Evolutionary conservation across 495 filamentous ascomycete genomes (phyloP).

Genomic region (Mycothermus thermophilus): DNA sequence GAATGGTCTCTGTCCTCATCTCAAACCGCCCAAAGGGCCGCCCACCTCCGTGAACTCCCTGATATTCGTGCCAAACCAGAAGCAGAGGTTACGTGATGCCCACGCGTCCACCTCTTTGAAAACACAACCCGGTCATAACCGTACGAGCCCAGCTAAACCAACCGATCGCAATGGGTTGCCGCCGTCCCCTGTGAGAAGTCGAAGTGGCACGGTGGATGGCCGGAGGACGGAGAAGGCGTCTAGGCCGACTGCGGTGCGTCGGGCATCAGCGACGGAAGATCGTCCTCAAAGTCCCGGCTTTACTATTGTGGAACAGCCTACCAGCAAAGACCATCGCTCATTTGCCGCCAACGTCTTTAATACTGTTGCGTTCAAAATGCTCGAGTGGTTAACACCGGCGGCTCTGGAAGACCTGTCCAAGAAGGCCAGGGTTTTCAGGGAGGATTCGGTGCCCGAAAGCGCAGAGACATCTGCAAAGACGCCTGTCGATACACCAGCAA

Average conservation of each 20-base stretch:
- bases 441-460: slow-evolving; percentile 1
- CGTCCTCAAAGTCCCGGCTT: slow-evolving; percentile 8
- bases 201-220: neutral
- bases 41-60: slow-evolving; percentile 27
- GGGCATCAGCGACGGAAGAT: neutral
- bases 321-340: slow-evolving; percentile 64
- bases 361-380: slow-evolving; percentile 60
- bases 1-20: slow-evolving; percentile 52
- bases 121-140: neutral
- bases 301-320: slow-evolving; percentile 31
- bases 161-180: neutral
- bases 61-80: slow-evolving; percentile 20
- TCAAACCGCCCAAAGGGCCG: slow-evolving; percentile 21
- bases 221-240: neutral
- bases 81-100: slow-evolving; percentile 10
- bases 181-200: slow-evolving; percentile 4
- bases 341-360: slow-evolving; percentile 75
- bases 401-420: slow-evolving; percentile 30
- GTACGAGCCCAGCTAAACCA: slow-evolving; percentile 3
- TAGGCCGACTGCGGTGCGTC: neutral
- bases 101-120: slow-evolving; percentile 3
- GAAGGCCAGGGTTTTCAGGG: slow-evolving; percentile 10
- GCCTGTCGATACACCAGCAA: too few relatives aligned
- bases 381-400: slow-evolving; percentile 59
- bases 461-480: neutral